These are phyloP conservation scores for Eucalyptus urophylla DNA, from an alignment of 345 rosid genomes.

Conservation along the genomic window DNA sequence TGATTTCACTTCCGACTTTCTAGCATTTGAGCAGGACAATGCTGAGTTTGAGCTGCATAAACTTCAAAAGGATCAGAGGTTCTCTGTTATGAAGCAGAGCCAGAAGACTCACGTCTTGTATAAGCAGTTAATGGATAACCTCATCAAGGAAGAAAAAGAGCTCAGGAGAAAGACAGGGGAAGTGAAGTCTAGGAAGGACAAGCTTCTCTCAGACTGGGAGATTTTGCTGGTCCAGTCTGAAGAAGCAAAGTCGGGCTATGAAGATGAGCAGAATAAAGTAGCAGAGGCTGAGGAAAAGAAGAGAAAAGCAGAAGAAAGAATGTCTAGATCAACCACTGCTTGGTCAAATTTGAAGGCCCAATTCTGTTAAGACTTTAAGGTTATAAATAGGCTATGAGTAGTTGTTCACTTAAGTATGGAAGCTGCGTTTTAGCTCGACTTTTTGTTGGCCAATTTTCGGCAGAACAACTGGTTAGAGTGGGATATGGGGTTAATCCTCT, in stretches of 20 bases:
- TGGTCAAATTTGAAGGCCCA: not conserved
- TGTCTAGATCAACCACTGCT: not conserved
- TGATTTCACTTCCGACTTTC: not conserved
- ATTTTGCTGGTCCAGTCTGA: not conserved
- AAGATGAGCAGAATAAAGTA: not conserved
- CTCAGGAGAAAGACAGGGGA: not conserved
- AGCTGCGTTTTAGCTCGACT: not conserved
- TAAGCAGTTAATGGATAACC: not conserved
- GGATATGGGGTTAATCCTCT: not conserved
- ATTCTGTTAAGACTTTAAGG: not conserved
- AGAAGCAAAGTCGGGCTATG: not conserved
- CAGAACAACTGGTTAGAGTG: not conserved
- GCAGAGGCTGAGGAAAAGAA: not conserved
- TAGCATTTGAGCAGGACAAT: not conserved
- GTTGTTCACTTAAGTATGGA: not conserved
- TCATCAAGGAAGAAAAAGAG: not conserved
- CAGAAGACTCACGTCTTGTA: not conserved
- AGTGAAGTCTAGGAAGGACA: not conserved
- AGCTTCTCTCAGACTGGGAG: not conserved
- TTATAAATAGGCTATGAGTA: not conserved
- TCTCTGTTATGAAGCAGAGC: not conserved
- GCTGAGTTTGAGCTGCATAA: not conserved
- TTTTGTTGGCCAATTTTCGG: not conserved
- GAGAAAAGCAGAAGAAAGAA: not conserved
- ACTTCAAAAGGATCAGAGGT: not conserved